A percentile compares a stretch with the other conserved stretches of the same genome.
Conservation (phyloP, 2,329 filamentous ascomycete species). For the Rhexocercosporidium sp. region DNA sequence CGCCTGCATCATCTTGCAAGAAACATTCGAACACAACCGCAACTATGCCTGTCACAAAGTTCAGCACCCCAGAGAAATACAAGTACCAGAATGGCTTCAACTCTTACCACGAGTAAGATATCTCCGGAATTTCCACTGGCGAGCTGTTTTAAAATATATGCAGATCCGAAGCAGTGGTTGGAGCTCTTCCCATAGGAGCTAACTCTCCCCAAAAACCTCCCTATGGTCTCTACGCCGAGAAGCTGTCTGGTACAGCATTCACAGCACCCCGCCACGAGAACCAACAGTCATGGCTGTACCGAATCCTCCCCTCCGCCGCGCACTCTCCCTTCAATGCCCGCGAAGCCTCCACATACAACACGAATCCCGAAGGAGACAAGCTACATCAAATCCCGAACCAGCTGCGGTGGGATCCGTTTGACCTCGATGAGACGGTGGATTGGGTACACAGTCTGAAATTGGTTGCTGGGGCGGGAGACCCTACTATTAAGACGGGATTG, state of each 20-base stretch:
- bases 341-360: slow-evolving; percentile 51
- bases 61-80: slow-evolving; percentile 68
- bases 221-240: slow-evolving; percentile 72
- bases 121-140: neutral
- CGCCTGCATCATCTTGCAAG: too few species aligned
- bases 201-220: slow-evolving; percentile 75
- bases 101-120: slow-evolving; percentile 66
- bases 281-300: slow-evolving; percentile 62
- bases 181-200: slow-evolving; percentile 66
- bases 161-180: slow-evolving; percentile 68
- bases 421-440: slow-evolving; percentile 70
- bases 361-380: slow-evolving; percentile 42
- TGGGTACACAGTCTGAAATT: slow-evolving; percentile 69
- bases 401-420: slow-evolving; percentile 75
- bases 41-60: slow-evolving; percentile 67
- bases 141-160: slow-evolving; percentile 16
- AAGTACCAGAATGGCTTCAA: slow-evolving; percentile 71
- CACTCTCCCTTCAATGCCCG: slow-evolving; percentile 54
- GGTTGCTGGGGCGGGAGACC: slow-evolving; percentile 79
- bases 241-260: slow-evolving; percentile 63
- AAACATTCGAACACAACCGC: neutral
- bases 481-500: slow-evolving; percentile 77
- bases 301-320: slow-evolving; percentile 58
- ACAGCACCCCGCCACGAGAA: slow-evolving; percentile 62
- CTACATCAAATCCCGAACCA: slow-evolving; percentile 80